Evolutionary conservation across 2,329 filamentous ascomycete species (phyloP).

Genomic region (Grosmannia clavigera): DNA sequence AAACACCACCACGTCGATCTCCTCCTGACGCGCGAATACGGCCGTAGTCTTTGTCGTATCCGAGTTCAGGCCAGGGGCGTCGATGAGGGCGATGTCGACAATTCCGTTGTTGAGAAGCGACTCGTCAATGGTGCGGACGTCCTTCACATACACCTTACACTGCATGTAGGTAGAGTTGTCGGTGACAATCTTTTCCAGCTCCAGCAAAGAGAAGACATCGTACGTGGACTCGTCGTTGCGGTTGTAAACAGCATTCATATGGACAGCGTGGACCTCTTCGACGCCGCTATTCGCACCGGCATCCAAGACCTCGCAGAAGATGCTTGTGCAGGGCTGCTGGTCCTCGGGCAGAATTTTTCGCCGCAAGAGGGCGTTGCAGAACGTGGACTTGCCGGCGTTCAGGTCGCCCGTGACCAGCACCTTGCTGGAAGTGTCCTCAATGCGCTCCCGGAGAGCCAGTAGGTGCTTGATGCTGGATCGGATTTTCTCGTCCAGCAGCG

Average conservation of each 20-base stretch:
- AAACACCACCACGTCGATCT: conserved; percentile 97
- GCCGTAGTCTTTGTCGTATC: conserved; percentile 96
- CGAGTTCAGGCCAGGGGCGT: conserved; percentile 88
- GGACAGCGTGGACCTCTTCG: conserved; percentile 92
- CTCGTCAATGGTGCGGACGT: conserved; percentile 78
- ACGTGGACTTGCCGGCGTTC: conserved; percentile 96
- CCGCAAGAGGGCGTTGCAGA: conserved; percentile 91
- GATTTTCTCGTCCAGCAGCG: conserved; percentile 86
- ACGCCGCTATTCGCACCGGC: conserved; percentile 79
- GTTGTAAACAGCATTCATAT: conserved; percentile 67
- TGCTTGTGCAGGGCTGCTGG: conserved; percentile 94
- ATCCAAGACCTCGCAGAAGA: conserved; percentile 95
- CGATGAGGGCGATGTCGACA: conserved; percentile 94
- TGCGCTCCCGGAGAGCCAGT: conserved; percentile 73
- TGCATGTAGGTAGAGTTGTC: conserved; percentile 83
- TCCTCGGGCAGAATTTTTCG: conserved; percentile 91
- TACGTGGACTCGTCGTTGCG: conserved; percentile 90
- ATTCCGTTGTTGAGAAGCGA: conserved; percentile 95
- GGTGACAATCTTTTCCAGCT: conserved; percentile 79
- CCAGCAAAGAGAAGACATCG: conserved; percentile 64
- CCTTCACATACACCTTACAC: conserved; percentile 94
- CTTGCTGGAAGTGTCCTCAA: conserved; percentile 95
- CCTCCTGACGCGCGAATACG: conserved; percentile 91
- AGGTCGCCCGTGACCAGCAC: conserved; percentile 91
- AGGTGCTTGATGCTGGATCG: conserved; percentile 87